phyloP scores from a whole-genome alignment of 1,284 basidiomycete species.

The Cryptococcus deneoformans region DNA sequence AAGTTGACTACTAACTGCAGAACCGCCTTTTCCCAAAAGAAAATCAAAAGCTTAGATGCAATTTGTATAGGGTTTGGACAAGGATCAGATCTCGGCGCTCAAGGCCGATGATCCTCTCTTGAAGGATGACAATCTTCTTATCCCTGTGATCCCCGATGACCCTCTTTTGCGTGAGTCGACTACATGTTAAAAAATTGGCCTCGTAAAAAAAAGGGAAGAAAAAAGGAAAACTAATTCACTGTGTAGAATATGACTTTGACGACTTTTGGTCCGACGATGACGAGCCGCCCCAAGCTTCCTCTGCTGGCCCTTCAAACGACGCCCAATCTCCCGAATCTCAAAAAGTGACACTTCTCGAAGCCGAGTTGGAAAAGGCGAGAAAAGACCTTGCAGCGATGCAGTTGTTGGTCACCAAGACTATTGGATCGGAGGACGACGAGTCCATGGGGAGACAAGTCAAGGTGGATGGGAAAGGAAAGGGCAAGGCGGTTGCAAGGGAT shows the following conservation, averaged over 20 bases:
- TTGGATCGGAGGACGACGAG: slow-evolving; percentile 20
- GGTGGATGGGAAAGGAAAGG: slow-evolving; percentile 36
- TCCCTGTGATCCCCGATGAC: slow-evolving; percentile 76
- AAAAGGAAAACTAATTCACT: background rate
- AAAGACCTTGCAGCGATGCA: slow-evolving; percentile 33
- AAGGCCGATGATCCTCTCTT: slow-evolving; percentile 63
- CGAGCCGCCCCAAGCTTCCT: slow-evolving; percentile 4
- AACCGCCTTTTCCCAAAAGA: background rate
- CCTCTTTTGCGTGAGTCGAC: slow-evolving; percentile 72
- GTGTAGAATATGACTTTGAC: slow-evolving; percentile 59
- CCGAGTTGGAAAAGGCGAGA: slow-evolving; percentile 33
- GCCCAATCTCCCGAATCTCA: background rate
- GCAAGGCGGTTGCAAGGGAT: slow-evolving; percentile 55
- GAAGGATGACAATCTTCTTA: slow-evolving; percentile 69
- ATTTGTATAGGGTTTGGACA: slow-evolving; percentile 12
- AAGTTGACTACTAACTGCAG: slow-evolving; percentile 8
- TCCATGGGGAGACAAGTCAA: slow-evolving; percentile 10
- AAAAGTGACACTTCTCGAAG: slow-evolving; percentile 36
- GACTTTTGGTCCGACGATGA: slow-evolving; percentile 66
- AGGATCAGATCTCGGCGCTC: slow-evolving; percentile 52
- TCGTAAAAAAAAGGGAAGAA: too few relatives aligned
- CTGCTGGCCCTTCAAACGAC: slow-evolving; percentile 8
- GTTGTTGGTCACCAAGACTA: slow-evolving; percentile 27
- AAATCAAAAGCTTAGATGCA: background rate
- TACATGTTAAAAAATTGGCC: background rate